Base-by-base conservation (phyloP, 75 land plant genomes). In the Sequoiadendron giganteum region DNA sequence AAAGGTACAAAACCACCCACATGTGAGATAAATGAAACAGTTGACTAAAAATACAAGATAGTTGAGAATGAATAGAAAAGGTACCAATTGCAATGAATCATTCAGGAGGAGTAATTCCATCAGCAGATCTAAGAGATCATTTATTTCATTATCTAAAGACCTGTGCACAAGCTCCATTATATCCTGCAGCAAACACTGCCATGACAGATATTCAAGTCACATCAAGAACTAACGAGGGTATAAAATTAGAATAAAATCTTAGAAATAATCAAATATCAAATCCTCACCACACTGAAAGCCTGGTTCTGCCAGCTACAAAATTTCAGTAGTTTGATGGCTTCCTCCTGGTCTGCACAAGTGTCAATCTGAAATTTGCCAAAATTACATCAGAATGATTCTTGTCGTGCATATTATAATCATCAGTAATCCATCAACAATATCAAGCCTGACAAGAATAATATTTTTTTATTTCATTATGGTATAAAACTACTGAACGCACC, bases 231-330 rank as follows among this genome's bases (percentile, higher is more conserved):
- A 19, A 36, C 36, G 28, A 52, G 61, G 19, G 49, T 42, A 45
- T 16, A 87, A 40, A 28, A 83, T 38, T 8, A 81, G 43, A 43
- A 72, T 40, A 86, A 25, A 86, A 34, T 2, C 52, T 84, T 15
- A 21, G 11, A 49, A 13, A n/a, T 19, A 21, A 45, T 8, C 32
- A 10, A 34, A 52, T 11, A 19, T 85, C 30, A 85, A 36, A 82
- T 32, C 13, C 75, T 90, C 42, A 87, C 90, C 85, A 90, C 18
- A 43, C 81, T 90, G n/a, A 90, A 87, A 15, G 85, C 43, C 36
- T 87, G 86, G 39, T 90, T 90, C 28, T 86, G 54, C 90, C 90
- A 90, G 86, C 85, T 83, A 82, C 90, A 88, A 88, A 90, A 87
- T 88, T 88, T 89, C 38, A 90, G 75, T 72, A 90, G 42, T n/a